Evolutionary conservation across 2,329 filamentous ascomycete species (phyloP), one percentile per base, ranked within the genome.

Genomic region (Nothopassalora personata): DNA sequence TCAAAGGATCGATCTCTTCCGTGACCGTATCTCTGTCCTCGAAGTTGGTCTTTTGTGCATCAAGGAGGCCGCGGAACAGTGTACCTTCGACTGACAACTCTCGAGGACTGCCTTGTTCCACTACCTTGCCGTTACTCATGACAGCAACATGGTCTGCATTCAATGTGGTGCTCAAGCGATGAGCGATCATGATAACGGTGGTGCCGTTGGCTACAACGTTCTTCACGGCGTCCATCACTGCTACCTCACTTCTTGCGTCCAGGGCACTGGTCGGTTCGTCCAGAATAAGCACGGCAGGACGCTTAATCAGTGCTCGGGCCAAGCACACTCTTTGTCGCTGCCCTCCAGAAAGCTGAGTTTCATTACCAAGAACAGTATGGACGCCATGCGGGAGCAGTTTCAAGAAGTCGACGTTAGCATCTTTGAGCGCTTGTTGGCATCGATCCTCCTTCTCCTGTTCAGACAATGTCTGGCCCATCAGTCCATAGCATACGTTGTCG

Each of bases 71-170:
- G n/a, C 63, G 59, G 55, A 71, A 71, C 15, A 69, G 59, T 1
- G 67, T 65, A 5, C 63, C 63, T 13, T 58, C 51, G 5, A 46
- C 36, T 0, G 86, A 73, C 62, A 88, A 73, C 62, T 85, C 81
- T 6, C 77, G 74, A 66, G 88, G 85, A n/a, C 79, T 78, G 11
- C 87, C 86, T 58, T 78, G 75, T 70, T 88, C 85, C 0, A 84
- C 75, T 27, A 88, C 81, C n/a, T 72, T 81, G 30, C 86, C 84
- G 60, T 87, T 83, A 13, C 86, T 86, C 56, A 93, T 82, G 1
- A 93, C 88, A 64, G 89, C 90, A 36, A 92, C 91, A n/a, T 86
- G 77, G 70, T 93, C 86, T 0, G 90, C 88, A 64, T 91, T 88
- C 70, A 89, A 87, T 13, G 92, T 86, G 2, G 88, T 93, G 0